A percentile compares a stretch with the other conserved stretches of the same genome.
These are phyloP conservation scores for Chaetomiaceae sp. DNA, from an alignment of 2,329 filamentous ascomycete genomes.

Conservation along the genomic window DNA sequence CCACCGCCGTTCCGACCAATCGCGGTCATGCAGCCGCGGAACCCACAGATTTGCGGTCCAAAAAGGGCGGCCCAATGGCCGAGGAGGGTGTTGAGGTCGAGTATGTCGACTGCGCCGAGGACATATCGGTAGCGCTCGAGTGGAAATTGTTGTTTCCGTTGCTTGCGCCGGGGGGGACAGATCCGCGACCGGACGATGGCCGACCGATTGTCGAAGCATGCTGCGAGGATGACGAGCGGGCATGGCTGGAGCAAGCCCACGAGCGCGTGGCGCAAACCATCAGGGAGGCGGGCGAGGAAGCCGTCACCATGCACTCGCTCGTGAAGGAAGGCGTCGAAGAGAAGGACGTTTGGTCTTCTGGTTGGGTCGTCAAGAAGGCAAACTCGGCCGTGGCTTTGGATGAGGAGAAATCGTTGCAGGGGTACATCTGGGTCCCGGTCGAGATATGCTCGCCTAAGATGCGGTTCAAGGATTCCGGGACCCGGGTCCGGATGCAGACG, in stretches of 20 bases:
- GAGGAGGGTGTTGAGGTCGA: no score
- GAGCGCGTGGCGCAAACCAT: constrained; percentile 28
- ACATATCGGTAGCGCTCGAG: constrained; percentile 31
- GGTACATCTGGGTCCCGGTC: constrained; percentile 34
- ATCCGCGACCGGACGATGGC: constrained; percentile 14
- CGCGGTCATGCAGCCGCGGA: neutral
- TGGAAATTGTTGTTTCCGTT: constrained; percentile 33
- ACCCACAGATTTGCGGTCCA: neutral
- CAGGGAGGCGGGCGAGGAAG: constrained; percentile 22
- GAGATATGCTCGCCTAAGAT: constrained; percentile 38
- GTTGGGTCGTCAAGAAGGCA: constrained; percentile 40
- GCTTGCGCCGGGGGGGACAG: constrained; percentile 11
- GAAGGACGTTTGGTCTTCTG: constrained; percentile 33
- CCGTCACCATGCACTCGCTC: constrained; percentile 31
- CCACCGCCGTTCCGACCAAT: neutral
- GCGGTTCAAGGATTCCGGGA: constrained; percentile 25
- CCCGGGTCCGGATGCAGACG: constrained; percentile 19
- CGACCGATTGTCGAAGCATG: constrained; percentile 1
- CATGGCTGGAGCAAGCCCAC: constrained; percentile 25
- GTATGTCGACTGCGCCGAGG: constrained; percentile 22
- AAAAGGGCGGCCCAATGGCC: neutral
- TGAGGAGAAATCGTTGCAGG: constrained; percentile 24
- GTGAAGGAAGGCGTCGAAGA: constrained; percentile 24
- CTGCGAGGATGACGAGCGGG: constrained; percentile 6
- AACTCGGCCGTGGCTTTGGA: constrained; percentile 36